phyloP scores from a whole-genome alignment of 495 filamentous ascomycete species.

The Daldinia decipiens region DNA sequence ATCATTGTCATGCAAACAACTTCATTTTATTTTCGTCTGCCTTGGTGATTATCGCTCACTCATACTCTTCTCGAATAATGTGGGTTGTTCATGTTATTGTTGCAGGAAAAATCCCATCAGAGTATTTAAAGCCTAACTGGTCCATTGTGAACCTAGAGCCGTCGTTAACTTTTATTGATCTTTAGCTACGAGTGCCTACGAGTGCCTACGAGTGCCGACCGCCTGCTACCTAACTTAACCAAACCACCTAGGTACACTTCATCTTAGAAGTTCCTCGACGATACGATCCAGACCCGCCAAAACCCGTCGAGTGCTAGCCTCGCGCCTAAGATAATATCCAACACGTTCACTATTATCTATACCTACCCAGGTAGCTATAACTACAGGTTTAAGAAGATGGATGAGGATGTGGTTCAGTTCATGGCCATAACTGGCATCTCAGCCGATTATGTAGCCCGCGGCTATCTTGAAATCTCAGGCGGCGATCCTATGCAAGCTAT shows the following conservation, averaged over 20 bases:
- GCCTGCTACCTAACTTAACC: background rate
- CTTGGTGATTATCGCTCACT: background rate
- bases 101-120: background rate
- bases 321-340: background rate
- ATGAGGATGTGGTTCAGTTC: conserved; percentile 68
- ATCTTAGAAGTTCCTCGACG: background rate
- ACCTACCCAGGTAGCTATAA: background rate
- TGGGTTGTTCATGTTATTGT: background rate
- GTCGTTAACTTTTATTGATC: conserved; percentile 1
- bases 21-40: conserved; percentile 4
- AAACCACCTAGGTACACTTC: background rate
- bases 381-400: conserved; percentile 67
- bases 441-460: conserved; percentile 69
- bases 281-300: background rate
- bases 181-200: background rate
- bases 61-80: background rate
- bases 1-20: conserved; percentile 7
- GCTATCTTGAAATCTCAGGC: conserved; percentile 84
- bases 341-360: background rate
- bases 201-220: background rate
- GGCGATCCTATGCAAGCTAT: conserved; percentile 85
- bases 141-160: background rate
- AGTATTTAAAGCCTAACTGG: background rate
- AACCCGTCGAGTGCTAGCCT: background rate
- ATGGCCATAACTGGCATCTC: conserved; percentile 71